Evolutionary conservation across 2,329 filamentous ascomycete genomes (phyloP).

Genomic region (Penicillium freii): DNA sequence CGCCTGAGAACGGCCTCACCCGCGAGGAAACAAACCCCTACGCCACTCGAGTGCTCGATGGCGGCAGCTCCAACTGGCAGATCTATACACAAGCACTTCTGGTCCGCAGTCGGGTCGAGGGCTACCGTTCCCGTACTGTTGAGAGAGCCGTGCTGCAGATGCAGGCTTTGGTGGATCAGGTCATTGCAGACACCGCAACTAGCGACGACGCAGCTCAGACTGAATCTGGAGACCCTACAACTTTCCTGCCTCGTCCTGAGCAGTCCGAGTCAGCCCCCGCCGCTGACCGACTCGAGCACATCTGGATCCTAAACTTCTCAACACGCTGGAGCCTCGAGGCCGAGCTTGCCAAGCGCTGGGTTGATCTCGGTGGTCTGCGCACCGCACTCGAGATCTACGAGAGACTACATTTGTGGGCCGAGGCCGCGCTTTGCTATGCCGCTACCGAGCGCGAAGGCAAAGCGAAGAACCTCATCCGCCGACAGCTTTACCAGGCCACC

Average conservation of each 20-base stretch:
- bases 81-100: constrained; percentile 92
- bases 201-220: constrained; percentile 38
- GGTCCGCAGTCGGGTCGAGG: constrained; percentile 84
- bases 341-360: constrained; percentile 91
- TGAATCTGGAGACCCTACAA: constrained; percentile 56
- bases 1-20: constrained; percentile 79
- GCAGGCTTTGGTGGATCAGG: constrained; percentile 92
- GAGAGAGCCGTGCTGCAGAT: constrained; percentile 89
- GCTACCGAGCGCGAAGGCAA: constrained; percentile 78
- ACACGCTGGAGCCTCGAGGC: constrained; percentile 92
- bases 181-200: constrained; percentile 76
- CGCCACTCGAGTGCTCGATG: constrained; percentile 79
- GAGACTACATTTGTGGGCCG: constrained; percentile 87
- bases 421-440: constrained; percentile 87
- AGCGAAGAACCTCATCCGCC: constrained; percentile 71
- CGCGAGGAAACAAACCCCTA: constrained; percentile 93
- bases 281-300: constrained; percentile 72
- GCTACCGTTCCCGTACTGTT: constrained; percentile 79
- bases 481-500: constrained; percentile 72
- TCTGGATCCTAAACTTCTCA: constrained; percentile 79
- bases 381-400: constrained; percentile 97
- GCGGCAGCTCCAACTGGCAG: constrained; percentile 95
- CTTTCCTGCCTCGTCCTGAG: constrained; percentile 77
- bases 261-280: constrained; percentile 71
- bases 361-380: constrained; percentile 77